phyloP scores from a whole-genome alignment of 495 filamentous ascomycete genomes.

The Peziza echinospora region DNA sequence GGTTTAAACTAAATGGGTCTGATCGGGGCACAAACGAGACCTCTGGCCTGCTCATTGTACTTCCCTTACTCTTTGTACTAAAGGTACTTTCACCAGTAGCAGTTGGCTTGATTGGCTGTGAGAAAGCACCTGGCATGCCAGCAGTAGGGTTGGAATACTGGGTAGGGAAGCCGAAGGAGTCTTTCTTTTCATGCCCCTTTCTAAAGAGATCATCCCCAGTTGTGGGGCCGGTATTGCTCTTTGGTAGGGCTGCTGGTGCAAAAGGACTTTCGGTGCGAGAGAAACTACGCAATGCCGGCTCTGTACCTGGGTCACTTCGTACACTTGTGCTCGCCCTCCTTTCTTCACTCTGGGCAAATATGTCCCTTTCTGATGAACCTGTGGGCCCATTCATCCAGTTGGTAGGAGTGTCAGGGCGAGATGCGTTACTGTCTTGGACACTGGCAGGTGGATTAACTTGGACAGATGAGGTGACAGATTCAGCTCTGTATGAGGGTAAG shows the following conservation, averaged over 20 bases:
- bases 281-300: conserved; percentile 13
- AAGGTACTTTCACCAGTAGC: conserved; percentile 30
- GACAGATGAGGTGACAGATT: conserved; percentile 55
- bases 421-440: conserved; percentile 41
- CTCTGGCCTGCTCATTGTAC: conserved; percentile 21
- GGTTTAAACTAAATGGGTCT: conserved; percentile 33
- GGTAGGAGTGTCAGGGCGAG: conserved; percentile 37
- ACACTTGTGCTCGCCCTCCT: conserved; percentile 18
- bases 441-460: conserved; percentile 54
- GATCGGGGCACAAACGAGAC: conserved; percentile 12
- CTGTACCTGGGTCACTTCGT: conserved; percentile 18
- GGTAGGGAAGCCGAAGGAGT: conserved; percentile 11
- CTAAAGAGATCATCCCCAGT: conserved; percentile 11
- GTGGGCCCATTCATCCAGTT: conserved; percentile 15
- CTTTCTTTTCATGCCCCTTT: conserved; percentile 12
- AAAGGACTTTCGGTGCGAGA: conserved; percentile 20
- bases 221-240: conserved; percentile 15
- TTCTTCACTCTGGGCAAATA: conserved; percentile 9
- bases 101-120: conserved; percentile 30
- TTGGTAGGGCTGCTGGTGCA: conserved; percentile 20
- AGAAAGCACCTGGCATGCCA: conserved; percentile 24
- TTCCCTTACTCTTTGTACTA: conserved; percentile 18
- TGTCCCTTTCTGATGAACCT: conserved; percentile 12
- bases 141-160: neutral
- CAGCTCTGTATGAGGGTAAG: conserved; percentile 35